phyloP scores from a whole-genome alignment of 1,284 basidiomycete species.

The Cryptococcus hybrid region DNA sequence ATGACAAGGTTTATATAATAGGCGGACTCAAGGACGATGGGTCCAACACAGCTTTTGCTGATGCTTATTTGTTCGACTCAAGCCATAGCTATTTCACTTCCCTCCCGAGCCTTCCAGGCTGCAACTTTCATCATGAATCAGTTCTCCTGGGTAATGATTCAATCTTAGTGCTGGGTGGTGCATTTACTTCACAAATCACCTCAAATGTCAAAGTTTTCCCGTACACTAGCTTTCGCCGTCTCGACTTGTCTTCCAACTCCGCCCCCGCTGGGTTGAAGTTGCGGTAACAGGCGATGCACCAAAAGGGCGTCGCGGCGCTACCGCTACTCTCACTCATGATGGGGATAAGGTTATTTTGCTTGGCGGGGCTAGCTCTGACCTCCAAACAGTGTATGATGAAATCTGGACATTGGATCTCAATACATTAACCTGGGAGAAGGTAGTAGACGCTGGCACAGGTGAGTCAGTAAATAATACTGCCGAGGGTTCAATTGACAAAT shows the following conservation, averaged over 20 bases:
- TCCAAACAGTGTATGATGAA: constrained; percentile 62
- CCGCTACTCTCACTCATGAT: constrained; percentile 56
- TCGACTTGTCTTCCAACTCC: constrained; percentile 53
- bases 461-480: constrained; percentile 2
- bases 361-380: constrained; percentile 65
- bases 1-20: constrained; percentile 61
- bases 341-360: constrained; percentile 61
- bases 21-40: constrained; percentile 75
- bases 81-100: constrained; percentile 54
- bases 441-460: constrained; percentile 9
- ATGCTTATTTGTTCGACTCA: constrained; percentile 65
- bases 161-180: constrained; percentile 74
- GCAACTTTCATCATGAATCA: constrained; percentile 68
- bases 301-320: constrained; percentile 65
- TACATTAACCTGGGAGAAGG: constrained; percentile 47
- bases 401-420: constrained; percentile 73
- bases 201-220: constrained; percentile 53
- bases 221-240: constrained; percentile 61
- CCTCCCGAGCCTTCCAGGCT: constrained; percentile 63
- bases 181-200: constrained; percentile 53
- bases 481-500: no score
- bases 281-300: constrained; percentile 55
- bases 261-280: constrained; percentile 57
- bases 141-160: constrained; percentile 65
- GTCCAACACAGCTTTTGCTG: constrained; percentile 62